These are phyloP conservation scores for Suhomyces sp. DNA, from an alignment of 805 yeast species.

Conservation along the genomic window DNA sequence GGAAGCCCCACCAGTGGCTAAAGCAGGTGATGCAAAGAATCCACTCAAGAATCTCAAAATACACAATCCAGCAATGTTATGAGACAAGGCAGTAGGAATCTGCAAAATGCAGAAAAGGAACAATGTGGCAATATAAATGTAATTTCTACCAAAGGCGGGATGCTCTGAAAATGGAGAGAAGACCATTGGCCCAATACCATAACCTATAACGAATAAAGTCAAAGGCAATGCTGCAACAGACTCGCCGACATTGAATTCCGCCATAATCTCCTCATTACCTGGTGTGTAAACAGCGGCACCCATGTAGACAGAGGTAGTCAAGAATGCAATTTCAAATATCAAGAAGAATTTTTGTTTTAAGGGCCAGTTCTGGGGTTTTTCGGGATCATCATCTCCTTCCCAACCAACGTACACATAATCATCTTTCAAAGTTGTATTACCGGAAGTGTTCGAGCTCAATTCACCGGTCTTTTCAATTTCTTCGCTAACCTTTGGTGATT, in stretches of 20 bases:
- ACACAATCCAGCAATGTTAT: slow-evolving; percentile 49
- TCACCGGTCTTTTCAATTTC: not conserved
- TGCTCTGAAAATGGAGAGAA: slow-evolving; percentile 60
- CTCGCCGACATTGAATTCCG: slow-evolving; percentile 43
- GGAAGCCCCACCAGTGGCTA: slow-evolving; percentile 59
- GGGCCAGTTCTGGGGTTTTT: slow-evolving; percentile 59
- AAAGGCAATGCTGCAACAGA: slow-evolving; percentile 50
- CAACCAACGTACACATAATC: slow-evolving; percentile 19
- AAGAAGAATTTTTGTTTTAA: slow-evolving; percentile 35
- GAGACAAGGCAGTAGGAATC: slow-evolving; percentile 52
- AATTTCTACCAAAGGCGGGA: slow-evolving; percentile 51
- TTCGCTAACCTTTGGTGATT: not conserved
- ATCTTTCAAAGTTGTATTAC: not conserved
- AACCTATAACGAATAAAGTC: slow-evolving; percentile 55
- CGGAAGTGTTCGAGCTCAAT: not conserved
- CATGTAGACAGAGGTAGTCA: slow-evolving; percentile 52
- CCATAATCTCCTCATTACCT: slow-evolving; percentile 42
- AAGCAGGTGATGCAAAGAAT: slow-evolving; percentile 52
- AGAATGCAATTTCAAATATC: slow-evolving; percentile 37
- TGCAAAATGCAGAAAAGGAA: slow-evolving; percentile 50
- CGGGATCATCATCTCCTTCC: slow-evolving; percentile 50
- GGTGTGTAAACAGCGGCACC: slow-evolving; percentile 58
- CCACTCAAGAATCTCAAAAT: slow-evolving; percentile 54
- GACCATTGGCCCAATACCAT: slow-evolving; percentile 58
- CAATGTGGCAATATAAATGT: slow-evolving; percentile 46